Percentiles rank a stretch among this genome's conserved stretches.
phyloP scores from a whole-genome alignment of 2,329 filamentous ascomycete genomes.

The Microdochium trichocladiopsis region DNA sequence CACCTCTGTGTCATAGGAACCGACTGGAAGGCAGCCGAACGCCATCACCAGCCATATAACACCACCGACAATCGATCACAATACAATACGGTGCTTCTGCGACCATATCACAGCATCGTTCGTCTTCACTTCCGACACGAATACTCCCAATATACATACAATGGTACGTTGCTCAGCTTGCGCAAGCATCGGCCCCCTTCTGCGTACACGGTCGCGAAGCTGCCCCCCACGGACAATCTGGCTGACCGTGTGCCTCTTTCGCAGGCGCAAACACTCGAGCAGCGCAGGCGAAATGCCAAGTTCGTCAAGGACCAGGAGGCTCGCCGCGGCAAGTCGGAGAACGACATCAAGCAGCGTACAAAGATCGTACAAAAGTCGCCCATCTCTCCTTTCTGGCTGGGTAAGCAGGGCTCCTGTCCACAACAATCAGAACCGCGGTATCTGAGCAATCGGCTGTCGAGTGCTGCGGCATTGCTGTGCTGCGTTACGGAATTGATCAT shows the following conservation, averaged over 20 bases:
- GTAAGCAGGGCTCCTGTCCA: no score
- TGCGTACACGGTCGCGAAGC: no score
- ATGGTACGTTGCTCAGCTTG: background rate
- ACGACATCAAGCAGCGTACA: slow-evolving; percentile 51
- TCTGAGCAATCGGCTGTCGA: no score
- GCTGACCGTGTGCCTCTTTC: background rate
- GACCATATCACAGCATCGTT: background rate
- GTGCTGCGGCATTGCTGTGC: no score
- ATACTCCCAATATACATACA: background rate
- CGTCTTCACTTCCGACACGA: background rate
- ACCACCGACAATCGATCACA: background rate
- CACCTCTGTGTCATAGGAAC: background rate
- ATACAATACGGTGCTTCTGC: background rate
- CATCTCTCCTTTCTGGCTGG: slow-evolving; percentile 57
- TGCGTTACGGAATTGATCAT: no score
- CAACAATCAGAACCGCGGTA: no score
- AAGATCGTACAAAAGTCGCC: slow-evolving; percentile 53
- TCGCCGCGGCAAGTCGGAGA: slow-evolving; percentile 68
- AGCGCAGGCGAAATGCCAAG: slow-evolving; percentile 73
- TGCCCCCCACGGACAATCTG: no score
- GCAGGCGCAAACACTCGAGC: slow-evolving; percentile 77
- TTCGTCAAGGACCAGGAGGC: slow-evolving; percentile 67
- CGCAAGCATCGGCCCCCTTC: no score
- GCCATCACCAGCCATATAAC: background rate
- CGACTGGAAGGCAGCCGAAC: background rate